These are phyloP conservation scores for Coccomyxa sp. DNA, from an alignment of 139 green algal species.

Conservation along the genomic window DNA sequence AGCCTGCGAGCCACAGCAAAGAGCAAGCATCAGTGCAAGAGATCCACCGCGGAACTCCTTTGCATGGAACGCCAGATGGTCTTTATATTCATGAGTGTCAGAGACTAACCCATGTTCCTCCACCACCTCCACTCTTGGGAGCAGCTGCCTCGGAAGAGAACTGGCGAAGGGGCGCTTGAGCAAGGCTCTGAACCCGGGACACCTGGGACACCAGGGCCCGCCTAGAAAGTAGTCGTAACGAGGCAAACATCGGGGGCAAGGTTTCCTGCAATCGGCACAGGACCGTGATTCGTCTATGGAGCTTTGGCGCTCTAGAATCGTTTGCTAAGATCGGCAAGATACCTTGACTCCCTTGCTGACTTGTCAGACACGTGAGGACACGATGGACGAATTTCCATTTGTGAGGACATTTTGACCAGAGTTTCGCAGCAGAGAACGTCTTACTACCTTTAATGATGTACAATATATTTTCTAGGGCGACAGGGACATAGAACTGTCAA, in stretches of 20 bases:
- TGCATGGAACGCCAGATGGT: no score
- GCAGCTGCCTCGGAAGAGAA: background rate
- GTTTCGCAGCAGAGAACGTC: no score
- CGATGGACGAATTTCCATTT: background rate
- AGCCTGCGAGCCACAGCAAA: conserved; percentile 29
- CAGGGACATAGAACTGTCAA: no score
- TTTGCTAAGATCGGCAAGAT: background rate
- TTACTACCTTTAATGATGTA: no score
- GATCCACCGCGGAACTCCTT: background rate
- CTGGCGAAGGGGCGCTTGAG: background rate
- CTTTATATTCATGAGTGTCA: background rate
- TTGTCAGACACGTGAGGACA: background rate
- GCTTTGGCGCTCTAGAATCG: background rate
- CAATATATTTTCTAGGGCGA: no score
- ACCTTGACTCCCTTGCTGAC: background rate
- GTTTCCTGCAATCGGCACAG: background rate
- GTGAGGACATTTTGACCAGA: background rate
- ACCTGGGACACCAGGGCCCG: background rate
- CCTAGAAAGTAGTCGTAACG: background rate
- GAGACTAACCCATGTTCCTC: background rate
- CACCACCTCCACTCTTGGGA: conserved; percentile 1
- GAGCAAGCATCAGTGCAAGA: background rate
- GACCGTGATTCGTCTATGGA: background rate
- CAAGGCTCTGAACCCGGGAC: background rate
- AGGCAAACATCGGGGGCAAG: background rate